Percentiles rank a stretch among this genome's conserved stretches.
Conservation (phyloP, 805 yeast genomes). For the Zygosaccharomyces lentus region DNA sequence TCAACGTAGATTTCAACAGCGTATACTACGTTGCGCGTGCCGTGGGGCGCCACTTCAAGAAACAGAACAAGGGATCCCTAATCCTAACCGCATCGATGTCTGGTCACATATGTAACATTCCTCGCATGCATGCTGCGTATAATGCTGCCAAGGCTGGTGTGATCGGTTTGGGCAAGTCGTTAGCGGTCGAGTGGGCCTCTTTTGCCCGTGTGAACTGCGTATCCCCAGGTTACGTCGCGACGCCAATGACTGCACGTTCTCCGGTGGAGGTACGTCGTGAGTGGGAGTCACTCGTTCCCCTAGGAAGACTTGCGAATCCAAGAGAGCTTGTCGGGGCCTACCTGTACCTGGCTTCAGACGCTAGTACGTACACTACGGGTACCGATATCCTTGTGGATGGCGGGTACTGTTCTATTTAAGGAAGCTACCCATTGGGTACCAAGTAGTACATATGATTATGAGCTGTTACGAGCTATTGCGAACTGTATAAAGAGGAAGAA, state of each 20-base stretch:
- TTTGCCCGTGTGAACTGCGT: slow-evolving; percentile 81
- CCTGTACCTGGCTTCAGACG: slow-evolving; percentile 74
- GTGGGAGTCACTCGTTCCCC: slow-evolving; percentile 54
- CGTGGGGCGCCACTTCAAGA: slow-evolving; percentile 66
- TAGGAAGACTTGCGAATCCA: slow-evolving; percentile 72
- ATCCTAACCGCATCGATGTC: slow-evolving; percentile 88
- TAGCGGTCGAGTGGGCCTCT: slow-evolving; percentile 86
- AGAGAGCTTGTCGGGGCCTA: slow-evolving; percentile 77
- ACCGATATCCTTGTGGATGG: slow-evolving; percentile 76
- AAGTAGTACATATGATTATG: too few species aligned
- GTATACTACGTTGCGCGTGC: slow-evolving; percentile 75
- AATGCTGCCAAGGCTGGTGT: slow-evolving; percentile 89
- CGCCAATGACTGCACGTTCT: slow-evolving; percentile 55
- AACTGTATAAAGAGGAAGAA: too few species aligned
- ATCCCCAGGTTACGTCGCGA: slow-evolving; percentile 82
- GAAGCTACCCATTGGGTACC: not conserved
- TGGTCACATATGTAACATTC: slow-evolving; percentile 80
- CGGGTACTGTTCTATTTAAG: slow-evolving; percentile 38
- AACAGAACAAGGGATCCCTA: slow-evolving; percentile 72
- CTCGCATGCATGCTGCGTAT: slow-evolving; percentile 82
- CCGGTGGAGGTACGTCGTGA: slow-evolving; percentile 42
- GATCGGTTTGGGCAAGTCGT: slow-evolving; percentile 65
- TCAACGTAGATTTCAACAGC: slow-evolving; percentile 74
- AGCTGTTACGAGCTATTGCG: too few species aligned
- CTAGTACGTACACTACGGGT: slow-evolving; percentile 76